Conservation (phyloP, 176 grass and related monocot genomes). For the Musa beccarii region DNA sequence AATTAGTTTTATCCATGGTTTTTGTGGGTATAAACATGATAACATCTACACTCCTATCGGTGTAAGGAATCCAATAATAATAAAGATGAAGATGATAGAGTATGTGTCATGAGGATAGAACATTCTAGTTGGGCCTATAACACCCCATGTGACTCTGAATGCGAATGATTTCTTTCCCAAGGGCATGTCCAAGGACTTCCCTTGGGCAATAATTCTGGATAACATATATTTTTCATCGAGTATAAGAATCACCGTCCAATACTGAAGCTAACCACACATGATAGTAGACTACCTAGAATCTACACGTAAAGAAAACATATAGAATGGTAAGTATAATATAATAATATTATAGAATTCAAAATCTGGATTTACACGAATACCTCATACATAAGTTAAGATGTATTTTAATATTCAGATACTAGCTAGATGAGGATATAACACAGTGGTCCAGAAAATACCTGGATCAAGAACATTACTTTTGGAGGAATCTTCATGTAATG, state of each 20-base stretch:
- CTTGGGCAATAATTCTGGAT: not conserved
- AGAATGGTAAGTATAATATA: too few species aligned
- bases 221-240: conserved; percentile 10
- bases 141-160: not conserved
- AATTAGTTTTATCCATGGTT: conserved; percentile 11
- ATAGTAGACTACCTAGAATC: not conserved
- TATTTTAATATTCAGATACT: too few species aligned
- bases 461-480: not conserved
- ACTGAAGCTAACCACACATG: not conserved
- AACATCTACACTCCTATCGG: not conserved
- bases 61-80: conserved; percentile 3
- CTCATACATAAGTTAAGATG: too few species aligned
- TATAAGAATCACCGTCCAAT: not conserved
- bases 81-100: not conserved
- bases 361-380: too few species aligned
- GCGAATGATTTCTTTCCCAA: not conserved
- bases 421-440: too few species aligned
- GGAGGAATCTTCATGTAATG: conserved; percentile 7
- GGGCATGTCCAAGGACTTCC: conserved; percentile 29
- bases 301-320: not conserved
- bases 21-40: conserved; percentile 1
- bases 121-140: conserved; percentile 5
- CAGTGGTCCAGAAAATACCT: not conserved
- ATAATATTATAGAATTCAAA: not conserved
- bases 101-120: conserved; percentile 13